Conservation (phyloP, 2,329 filamentous ascomycete species). For the Alternaria longipes region DNA sequence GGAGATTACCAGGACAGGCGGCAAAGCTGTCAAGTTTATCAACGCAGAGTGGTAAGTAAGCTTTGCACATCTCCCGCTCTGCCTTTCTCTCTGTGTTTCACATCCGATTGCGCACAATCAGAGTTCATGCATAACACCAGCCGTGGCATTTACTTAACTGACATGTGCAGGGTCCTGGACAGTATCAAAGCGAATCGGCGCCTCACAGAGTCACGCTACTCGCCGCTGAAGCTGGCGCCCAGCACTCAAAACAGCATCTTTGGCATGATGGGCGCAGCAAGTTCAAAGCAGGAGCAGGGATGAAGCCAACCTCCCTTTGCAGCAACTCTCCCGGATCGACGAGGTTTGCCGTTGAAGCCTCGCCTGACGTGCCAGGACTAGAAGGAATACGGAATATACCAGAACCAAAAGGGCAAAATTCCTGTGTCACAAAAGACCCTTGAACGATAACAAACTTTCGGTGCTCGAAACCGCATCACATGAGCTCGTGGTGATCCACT, state of each 20-base stretch:
- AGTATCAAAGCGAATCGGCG: slow-evolving; percentile 79
- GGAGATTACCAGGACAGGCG: slow-evolving; percentile 74
- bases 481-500: neutral
- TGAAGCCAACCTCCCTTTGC: slow-evolving; percentile 9
- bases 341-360: neutral
- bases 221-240: slow-evolving; percentile 47
- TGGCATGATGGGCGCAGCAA: slow-evolving; percentile 21
- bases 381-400: neutral
- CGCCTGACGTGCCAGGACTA: neutral
- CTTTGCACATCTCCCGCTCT: slow-evolving; percentile 4
- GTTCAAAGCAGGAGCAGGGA: slow-evolving; percentile 16
- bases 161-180: slow-evolving; percentile 73
- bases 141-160: slow-evolving; percentile 15
- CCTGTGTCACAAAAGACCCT: neutral
- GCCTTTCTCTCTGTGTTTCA: neutral
- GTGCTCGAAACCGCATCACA: neutral
- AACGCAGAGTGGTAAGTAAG: slow-evolving; percentile 76
- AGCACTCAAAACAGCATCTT: slow-evolving; percentile 40
- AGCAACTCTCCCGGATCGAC: slow-evolving; percentile 1
- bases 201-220: slow-evolving; percentile 77
- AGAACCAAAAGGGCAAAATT: neutral
- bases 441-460: slow-evolving; percentile 2
- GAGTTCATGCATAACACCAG: slow-evolving; percentile 6
- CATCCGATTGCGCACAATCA: neutral
- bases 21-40: slow-evolving; percentile 79